Conservation (phyloP, 202 grass and related monocot genomes). For the Zizania palustris region DNA sequence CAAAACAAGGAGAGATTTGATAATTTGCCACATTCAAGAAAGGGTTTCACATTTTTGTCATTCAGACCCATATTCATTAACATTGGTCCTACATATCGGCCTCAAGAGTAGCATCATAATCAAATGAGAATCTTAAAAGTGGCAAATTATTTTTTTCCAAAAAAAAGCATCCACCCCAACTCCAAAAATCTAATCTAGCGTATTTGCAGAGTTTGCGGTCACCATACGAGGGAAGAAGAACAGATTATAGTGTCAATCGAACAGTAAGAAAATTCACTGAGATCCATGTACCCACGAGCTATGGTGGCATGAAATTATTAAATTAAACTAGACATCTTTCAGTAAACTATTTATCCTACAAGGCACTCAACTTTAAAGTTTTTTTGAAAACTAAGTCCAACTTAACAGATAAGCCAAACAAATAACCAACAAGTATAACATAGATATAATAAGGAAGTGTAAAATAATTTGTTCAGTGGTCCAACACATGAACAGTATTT, state of each 20-base stretch:
- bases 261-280: background rate
- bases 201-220: no score
- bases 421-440: background rate
- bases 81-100: no score
- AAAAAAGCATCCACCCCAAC: background rate
- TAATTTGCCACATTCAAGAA: no score
- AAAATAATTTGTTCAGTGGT: background rate
- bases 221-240: background rate
- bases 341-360: background rate
- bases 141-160: no score
- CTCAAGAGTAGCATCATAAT: no score
- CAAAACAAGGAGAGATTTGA: no score
- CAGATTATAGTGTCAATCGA: no score
- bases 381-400: background rate
- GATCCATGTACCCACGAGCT: background rate
- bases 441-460: background rate
- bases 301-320: background rate
- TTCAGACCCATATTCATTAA: no score
- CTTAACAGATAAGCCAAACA: background rate
- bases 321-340: background rate
- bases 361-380: background rate
- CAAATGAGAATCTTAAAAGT: no score
- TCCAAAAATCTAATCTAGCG: background rate
- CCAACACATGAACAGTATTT: background rate
- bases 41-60: no score